Evolutionary conservation across 208 protist species (phyloP).

Genomic region (Trypanosoma rangeli): DNA sequence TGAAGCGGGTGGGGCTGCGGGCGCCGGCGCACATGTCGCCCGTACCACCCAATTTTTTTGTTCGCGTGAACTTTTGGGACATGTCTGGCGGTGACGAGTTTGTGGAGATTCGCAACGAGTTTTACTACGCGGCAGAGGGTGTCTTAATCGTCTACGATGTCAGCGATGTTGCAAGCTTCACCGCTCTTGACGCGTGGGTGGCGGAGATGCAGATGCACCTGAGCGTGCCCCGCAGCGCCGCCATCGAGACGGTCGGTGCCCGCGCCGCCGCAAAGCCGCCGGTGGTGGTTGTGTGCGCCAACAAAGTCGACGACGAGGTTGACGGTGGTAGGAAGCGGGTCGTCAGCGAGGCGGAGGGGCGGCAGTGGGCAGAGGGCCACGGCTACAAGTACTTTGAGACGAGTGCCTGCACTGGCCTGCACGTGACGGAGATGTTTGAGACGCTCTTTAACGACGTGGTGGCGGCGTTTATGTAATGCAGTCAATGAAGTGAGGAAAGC

Average conservation of each 20-base stretch:
- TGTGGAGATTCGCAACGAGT: slow-evolving; percentile 95
- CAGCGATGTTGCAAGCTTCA: slow-evolving; percentile 51
- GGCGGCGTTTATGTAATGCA: slow-evolving; percentile 53
- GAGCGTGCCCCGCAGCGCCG: neutral
- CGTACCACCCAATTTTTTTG: slow-evolving; percentile 22
- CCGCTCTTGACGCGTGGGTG: slow-evolving; percentile 65
- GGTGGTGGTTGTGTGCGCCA: slow-evolving; percentile 59
- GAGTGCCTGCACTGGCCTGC: slow-evolving; percentile 53
- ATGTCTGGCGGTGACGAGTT: slow-evolving; percentile 90
- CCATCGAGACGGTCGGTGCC: neutral
- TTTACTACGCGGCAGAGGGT: slow-evolving; percentile 95
- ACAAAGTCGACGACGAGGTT: slow-evolving; percentile 65
- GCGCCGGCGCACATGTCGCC: slow-evolving; percentile 7
- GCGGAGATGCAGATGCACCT: slow-evolving; percentile 61
- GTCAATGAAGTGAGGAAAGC: no score
- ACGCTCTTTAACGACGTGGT: slow-evolving; percentile 60
- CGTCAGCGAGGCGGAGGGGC: slow-evolving; percentile 57
- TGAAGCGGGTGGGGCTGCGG: slow-evolving; percentile 81
- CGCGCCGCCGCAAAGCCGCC: slow-evolving; percentile 19
- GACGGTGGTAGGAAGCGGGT: slow-evolving; percentile 29
- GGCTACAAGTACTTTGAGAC: slow-evolving; percentile 77
- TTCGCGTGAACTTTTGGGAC: slow-evolving; percentile 97
- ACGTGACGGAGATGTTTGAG: slow-evolving; percentile 59
- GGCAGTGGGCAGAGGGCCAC: slow-evolving; percentile 56
- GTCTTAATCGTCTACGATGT: slow-evolving; percentile 87